Evolutionary conservation across 1,284 basidiomycete genomes (phyloP), one percentile per base, ranked within the genome.

Genomic region (Cerioporus squamosus): DNA sequence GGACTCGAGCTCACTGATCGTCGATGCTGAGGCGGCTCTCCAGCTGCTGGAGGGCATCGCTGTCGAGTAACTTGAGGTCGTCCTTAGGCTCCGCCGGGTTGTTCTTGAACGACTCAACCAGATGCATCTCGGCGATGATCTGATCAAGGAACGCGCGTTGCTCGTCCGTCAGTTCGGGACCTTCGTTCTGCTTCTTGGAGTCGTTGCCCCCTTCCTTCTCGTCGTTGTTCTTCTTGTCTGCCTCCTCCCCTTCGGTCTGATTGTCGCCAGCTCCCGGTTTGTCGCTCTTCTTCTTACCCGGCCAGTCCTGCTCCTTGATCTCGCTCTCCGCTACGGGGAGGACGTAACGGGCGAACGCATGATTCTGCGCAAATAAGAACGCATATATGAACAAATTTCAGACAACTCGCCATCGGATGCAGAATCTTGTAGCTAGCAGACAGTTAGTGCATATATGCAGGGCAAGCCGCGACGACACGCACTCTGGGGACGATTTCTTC

Each of bases 1-100:
- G 33, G 24, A 48, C 1, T 6, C 20, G 8, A 9, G 63, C 67
- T 29, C 51, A 69, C 68, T 69, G 66, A 42, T 69, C 68, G 17
- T 67, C 66, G 3, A 63, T 44, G 46, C 63, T 64, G 23, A 69
- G 48, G 1, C 44, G 45, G 22, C 63, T 65, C 57, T 67, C 68
- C 1, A 67, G 62, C 47, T 69, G 66, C 12, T 61, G 54, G 3
- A 55, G 18, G 0, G 65, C 64, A 29, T 65, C 61, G 1, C 38
- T 57, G 22, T 66, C 68, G 2, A 69, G 45, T 2, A 57, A 52
- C 45, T 66, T 64, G 26, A 69, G 61, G 8, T 62, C 63, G 3
- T 47, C 51, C 10, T 58, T 47, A 4, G 62, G 61, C 20, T 54
- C 29, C 10, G 58, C 68, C 5, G 42, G 51, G 45, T 67, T 61